Conservation (phyloP, 2,329 filamentous ascomycete genomes). For the Fusarium circinatum region DNA sequence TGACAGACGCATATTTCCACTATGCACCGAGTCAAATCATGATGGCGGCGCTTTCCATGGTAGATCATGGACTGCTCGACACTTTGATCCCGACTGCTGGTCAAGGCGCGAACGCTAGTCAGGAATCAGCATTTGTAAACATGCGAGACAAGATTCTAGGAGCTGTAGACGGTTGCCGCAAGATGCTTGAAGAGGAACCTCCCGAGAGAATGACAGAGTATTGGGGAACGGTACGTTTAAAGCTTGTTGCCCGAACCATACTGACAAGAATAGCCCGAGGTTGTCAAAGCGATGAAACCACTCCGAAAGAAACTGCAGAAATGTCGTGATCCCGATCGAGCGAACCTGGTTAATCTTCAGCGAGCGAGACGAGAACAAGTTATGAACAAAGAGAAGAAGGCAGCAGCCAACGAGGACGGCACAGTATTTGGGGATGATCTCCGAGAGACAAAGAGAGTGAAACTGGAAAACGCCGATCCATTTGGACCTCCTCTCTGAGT, state of each 20-base stretch:
- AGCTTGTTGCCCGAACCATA: neutral
- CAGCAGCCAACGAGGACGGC: conserved; percentile 52
- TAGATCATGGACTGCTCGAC: conserved; percentile 72
- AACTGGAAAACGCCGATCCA: conserved; percentile 57
- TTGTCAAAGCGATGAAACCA: conserved; percentile 59
- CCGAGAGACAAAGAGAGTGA: conserved; percentile 59
- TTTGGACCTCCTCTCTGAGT: conserved; percentile 58
- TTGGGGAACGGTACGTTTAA: conserved; percentile 60
- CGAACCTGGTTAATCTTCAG: conserved; percentile 76
- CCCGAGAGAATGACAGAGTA: conserved; percentile 65
- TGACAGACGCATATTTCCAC: conserved; percentile 97
- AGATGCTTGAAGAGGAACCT: conserved; percentile 66
- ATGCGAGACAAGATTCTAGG: conserved; percentile 60
- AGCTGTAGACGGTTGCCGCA: conserved; percentile 61
- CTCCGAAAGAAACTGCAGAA: conserved; percentile 76
- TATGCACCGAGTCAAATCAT: conserved; percentile 95
- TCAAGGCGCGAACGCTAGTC: conserved; percentile 43
- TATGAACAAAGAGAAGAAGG: conserved; percentile 57
- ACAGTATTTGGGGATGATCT: conserved; percentile 58
- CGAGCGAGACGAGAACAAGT: conserved; percentile 68
- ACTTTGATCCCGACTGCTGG: conserved; percentile 56
- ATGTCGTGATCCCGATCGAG: conserved; percentile 79
- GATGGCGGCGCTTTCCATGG: conserved; percentile 81
- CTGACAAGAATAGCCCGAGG: conserved; percentile 54
- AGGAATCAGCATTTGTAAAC: conserved; percentile 38